These are phyloP conservation scores for Colletotrichum brevisporum DNA, from an alignment of 2,329 filamentous ascomycete genomes.

Conservation along the genomic window DNA sequence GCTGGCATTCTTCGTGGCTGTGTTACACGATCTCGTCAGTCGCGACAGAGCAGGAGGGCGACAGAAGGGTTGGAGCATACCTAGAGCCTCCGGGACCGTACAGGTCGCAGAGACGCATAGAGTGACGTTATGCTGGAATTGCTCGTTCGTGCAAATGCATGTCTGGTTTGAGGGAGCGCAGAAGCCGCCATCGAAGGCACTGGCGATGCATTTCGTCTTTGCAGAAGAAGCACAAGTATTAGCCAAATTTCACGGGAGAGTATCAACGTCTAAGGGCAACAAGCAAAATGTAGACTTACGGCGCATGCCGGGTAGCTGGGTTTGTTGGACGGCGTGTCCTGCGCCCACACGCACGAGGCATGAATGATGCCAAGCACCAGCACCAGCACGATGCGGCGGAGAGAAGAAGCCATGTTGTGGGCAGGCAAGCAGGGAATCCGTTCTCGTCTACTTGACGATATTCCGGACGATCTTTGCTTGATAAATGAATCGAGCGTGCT, in stretches of 20 bases:
- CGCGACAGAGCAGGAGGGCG: not conserved
- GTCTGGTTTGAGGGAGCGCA: slow-evolving; percentile 43
- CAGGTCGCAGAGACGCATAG: slow-evolving; percentile 43
- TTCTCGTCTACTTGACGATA: slow-evolving; percentile 4
- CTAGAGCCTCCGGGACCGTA: slow-evolving; percentile 41
- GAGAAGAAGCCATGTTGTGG: slow-evolving; percentile 24
- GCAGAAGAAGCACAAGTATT: not conserved
- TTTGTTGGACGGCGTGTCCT: slow-evolving; percentile 7
- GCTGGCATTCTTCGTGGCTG: slow-evolving; percentile 45
- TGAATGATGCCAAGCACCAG: slow-evolving; percentile 23
- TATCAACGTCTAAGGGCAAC: no score
- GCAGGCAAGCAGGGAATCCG: not conserved
- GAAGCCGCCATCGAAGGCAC: slow-evolving; percentile 28
- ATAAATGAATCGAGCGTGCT: slow-evolving; percentile 18
- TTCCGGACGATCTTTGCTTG: slow-evolving; percentile 27
- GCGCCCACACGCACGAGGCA: slow-evolving; percentile 16
- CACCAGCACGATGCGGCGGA: slow-evolving; percentile 16
- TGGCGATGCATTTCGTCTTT: slow-evolving; percentile 36
- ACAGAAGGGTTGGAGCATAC: slow-evolving; percentile 17
- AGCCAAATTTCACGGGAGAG: not conserved
- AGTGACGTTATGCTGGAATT: slow-evolving; percentile 41
- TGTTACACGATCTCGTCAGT: not conserved
- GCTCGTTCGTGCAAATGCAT: slow-evolving; percentile 44
- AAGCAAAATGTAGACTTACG: slow-evolving; percentile 26
- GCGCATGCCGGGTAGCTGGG: slow-evolving; percentile 40